A percentile compares a stretch with the other conserved stretches of the same genome.
Evolutionary conservation across 2,329 filamentous ascomycete genomes (phyloP).

Genomic region (Hypocrella siamensis): DNA sequence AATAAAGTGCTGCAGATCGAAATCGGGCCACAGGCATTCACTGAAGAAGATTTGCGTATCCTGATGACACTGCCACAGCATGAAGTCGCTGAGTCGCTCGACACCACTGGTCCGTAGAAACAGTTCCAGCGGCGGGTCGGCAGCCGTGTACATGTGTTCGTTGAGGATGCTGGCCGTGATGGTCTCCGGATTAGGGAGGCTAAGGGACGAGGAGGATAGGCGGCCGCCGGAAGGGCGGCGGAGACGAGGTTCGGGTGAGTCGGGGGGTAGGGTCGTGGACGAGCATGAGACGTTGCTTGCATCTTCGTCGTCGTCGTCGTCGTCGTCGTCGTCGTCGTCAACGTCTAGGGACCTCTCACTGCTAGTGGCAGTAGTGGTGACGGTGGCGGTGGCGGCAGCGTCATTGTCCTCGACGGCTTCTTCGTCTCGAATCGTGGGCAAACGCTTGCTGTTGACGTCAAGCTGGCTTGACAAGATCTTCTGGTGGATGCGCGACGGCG

Average conservation of each 20-base stretch:
- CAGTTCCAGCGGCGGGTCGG: conserved; percentile 75
- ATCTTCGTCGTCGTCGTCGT: conserved; percentile 35
- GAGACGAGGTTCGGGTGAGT: conserved; percentile 29
- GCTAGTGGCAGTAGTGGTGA: no score
- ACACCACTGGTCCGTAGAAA: conserved; percentile 89
- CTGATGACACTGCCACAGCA: conserved; percentile 97
- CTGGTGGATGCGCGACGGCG: conserved; percentile 71
- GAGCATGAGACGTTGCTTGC: conserved; percentile 33
- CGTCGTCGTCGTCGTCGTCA: conserved; percentile 17
- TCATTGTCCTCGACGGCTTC: conserved; percentile 18
- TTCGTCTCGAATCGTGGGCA: conserved; percentile 31
- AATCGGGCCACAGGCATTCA: conserved; percentile 88
- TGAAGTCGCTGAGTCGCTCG: conserved; percentile 84
- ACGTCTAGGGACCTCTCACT: no score
- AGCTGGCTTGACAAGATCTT: conserved; percentile 61
- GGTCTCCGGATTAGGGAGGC: conserved; percentile 58
- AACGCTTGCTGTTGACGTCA: conserved; percentile 24
- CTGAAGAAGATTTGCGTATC: conserved; percentile 86
- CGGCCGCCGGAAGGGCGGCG: conserved; percentile 9
- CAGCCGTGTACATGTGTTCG: conserved; percentile 75
- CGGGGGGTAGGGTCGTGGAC: conserved; percentile 41
- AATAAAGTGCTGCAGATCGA: conserved; percentile 84
- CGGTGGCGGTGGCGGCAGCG: no score
- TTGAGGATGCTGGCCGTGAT: conserved; percentile 75
- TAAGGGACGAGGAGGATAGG: conserved; percentile 18